Evolutionary conservation across 2,329 filamentous ascomycete genomes (phyloP).

Genomic region (Aspergillus udagawae): DNA sequence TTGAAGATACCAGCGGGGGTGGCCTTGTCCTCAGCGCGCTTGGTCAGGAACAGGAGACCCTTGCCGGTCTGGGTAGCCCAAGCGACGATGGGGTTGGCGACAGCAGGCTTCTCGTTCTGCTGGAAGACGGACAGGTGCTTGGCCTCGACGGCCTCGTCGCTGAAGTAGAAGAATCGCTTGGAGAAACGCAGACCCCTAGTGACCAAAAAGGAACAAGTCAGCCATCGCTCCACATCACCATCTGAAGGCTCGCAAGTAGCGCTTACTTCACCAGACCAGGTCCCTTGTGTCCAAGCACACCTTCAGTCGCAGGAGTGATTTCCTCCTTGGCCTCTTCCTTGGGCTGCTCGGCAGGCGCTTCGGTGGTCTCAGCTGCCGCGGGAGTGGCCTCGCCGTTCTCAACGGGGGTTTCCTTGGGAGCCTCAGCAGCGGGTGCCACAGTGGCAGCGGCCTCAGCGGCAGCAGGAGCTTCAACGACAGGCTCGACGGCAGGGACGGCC

Average conservation of each 20-base stretch:
- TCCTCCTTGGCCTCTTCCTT: slow-evolving; percentile 38
- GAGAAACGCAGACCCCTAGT: slow-evolving; percentile 78
- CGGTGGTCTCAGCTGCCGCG: slow-evolving; percentile 31
- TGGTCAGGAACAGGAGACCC: slow-evolving; percentile 87
- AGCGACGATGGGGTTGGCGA: slow-evolving; percentile 73
- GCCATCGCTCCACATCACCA: background rate
- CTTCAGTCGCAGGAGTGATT: slow-evolving; percentile 72
- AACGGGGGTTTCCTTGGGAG: slow-evolving; percentile 30
- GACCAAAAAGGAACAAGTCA: slow-evolving; percentile 18
- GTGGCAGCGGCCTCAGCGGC: slow-evolving; percentile 38
- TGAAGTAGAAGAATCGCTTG: slow-evolving; percentile 93
- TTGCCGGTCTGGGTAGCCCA: slow-evolving; percentile 94
- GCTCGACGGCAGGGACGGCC: slow-evolving; percentile 35
- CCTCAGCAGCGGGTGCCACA: slow-evolving; percentile 26
- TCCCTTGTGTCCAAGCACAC: slow-evolving; percentile 83
- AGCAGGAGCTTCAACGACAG: slow-evolving; percentile 32
- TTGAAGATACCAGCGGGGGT: slow-evolving; percentile 78
- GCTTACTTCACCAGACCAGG: slow-evolving; percentile 85
- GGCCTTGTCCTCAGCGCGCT: slow-evolving; percentile 77
- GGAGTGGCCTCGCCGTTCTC: slow-evolving; percentile 33
- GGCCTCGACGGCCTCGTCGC: slow-evolving; percentile 66
- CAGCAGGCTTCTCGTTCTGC: slow-evolving; percentile 79
- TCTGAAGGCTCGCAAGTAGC: background rate
- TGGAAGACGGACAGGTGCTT: slow-evolving; percentile 74
- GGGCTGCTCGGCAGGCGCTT: slow-evolving; percentile 35